A percentile compares a stretch with the other conserved stretches of the same genome.
phyloP scores from a whole-genome alignment of 345 rosid species.

The Sisymbrium irio region DNA sequence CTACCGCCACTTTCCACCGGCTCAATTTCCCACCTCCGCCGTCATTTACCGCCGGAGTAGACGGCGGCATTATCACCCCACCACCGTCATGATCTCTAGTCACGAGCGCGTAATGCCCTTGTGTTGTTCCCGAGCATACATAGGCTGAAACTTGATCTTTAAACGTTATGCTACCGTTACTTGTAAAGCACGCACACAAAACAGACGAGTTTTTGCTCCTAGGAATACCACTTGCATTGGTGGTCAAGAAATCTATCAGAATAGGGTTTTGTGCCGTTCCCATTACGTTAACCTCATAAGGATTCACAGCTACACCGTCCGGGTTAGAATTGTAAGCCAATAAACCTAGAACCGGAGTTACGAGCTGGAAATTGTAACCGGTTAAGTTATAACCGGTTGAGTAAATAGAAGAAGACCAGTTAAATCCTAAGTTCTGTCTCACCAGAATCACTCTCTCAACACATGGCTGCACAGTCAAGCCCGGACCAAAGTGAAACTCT shows the following conservation, averaged over 20 bases:
- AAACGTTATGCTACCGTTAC: slow-evolving; percentile 33
- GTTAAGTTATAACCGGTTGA: slow-evolving; percentile 32
- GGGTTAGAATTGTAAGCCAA: slow-evolving; percentile 40
- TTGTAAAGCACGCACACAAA: slow-evolving; percentile 37
- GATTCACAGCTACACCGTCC: slow-evolving; percentile 36
- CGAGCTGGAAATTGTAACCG: slow-evolving; percentile 27
- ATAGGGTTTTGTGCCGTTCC: slow-evolving; percentile 32
- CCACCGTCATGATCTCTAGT: not conserved
- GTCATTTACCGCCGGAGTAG: slow-evolving; percentile 9
- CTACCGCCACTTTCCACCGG: slow-evolving; percentile 40
- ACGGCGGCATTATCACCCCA: not conserved
- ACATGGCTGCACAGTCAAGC: slow-evolving; percentile 34
- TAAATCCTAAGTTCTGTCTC: slow-evolving; percentile 33
- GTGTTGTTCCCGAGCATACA: slow-evolving; percentile 31
- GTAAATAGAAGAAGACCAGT: slow-evolving; percentile 39
- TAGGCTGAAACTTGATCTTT: slow-evolving; percentile 30
- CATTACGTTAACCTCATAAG: slow-evolving; percentile 27
- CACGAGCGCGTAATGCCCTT: slow-evolving; percentile 39
- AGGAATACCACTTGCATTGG: not conserved
- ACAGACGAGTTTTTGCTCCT: slow-evolving; percentile 23
- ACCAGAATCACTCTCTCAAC: slow-evolving; percentile 38
- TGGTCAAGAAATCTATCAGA: slow-evolving; percentile 27
- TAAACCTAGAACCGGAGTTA: slow-evolving; percentile 37
- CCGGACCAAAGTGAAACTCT: slow-evolving; percentile 35
- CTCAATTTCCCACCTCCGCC: slow-evolving; percentile 27